Evolutionary conservation across 768 basidiomycete genomes (phyloP).

Genomic region (Lentinula edodes): DNA sequence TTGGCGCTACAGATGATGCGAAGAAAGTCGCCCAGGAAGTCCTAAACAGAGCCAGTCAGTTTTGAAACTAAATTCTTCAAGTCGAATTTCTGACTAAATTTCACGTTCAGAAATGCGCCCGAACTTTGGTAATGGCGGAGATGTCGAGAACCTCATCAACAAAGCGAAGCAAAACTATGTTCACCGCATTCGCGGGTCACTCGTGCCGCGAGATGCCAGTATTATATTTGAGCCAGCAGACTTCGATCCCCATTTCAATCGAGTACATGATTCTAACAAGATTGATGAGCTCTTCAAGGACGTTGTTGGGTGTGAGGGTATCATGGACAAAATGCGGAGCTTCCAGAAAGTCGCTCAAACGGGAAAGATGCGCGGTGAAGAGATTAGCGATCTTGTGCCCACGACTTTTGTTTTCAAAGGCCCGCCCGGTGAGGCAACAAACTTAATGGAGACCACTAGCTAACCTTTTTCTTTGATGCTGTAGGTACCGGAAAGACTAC

Average conservation of each 20-base stretch:
- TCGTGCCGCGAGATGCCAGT: slow-evolving; percentile 21
- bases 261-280: slow-evolving; percentile 44
- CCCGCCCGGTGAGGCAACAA: slow-evolving; percentile 48
- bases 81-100: slow-evolving; percentile 16
- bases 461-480: not conserved
- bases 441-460: not conserved
- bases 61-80: not conserved
- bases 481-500: slow-evolving; percentile 49
- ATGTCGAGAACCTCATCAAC: slow-evolving; percentile 55
- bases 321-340: slow-evolving; percentile 40
- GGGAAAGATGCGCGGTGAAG: slow-evolving; percentile 35
- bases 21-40: slow-evolving; percentile 51
- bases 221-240: slow-evolving; percentile 53
- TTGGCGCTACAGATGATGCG: slow-evolving; percentile 49
- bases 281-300: slow-evolving; percentile 56
- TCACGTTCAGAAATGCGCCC: slow-evolving; percentile 25
- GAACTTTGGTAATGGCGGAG: slow-evolving; percentile 64
- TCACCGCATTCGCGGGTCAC: slow-evolving; percentile 25
- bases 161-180: slow-evolving; percentile 45
- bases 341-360: slow-evolving; percentile 46
- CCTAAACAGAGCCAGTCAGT: slow-evolving; percentile 31
- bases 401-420: slow-evolving; percentile 72
- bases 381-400: slow-evolving; percentile 49
- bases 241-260: slow-evolving; percentile 59
- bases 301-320: slow-evolving; percentile 53